Conservation (phyloP, 2,329 filamentous ascomycete genomes). For the Pseudogymnoascus sp. region DNA sequence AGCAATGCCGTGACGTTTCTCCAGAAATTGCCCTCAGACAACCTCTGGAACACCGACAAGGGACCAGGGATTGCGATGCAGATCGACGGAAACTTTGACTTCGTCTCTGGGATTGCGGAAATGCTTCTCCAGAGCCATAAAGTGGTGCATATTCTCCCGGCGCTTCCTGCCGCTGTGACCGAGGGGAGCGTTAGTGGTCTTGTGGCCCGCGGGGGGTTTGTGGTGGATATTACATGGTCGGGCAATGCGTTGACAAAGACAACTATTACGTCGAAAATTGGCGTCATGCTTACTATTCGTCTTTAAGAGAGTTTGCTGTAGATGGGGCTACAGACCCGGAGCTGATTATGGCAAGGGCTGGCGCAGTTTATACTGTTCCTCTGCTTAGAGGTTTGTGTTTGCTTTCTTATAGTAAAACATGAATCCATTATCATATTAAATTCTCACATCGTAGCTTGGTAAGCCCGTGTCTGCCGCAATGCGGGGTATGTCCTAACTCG, state of each 20-base stretch:
- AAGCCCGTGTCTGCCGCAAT: no score
- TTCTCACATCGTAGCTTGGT: no score
- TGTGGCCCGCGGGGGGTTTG: slow-evolving; percentile 14
- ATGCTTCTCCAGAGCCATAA: slow-evolving; percentile 35
- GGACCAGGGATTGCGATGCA: slow-evolving; percentile 29
- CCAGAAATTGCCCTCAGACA: background rate
- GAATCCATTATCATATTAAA: no score
- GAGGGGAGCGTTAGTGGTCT: slow-evolving; percentile 15
- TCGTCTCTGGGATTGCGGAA: slow-evolving; percentile 36
- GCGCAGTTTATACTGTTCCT: background rate
- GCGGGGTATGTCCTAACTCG: no score
- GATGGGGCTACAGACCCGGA: background rate
- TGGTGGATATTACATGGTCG: slow-evolving; percentile 16
- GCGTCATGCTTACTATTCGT: background rate
- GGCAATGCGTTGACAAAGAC: background rate
- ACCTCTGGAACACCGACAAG: background rate
- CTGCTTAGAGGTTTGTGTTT: background rate
- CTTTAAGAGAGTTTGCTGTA: background rate
- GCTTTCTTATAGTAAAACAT: no score
- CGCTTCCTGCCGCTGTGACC: slow-evolving; percentile 19
- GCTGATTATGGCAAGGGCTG: background rate
- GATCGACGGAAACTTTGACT: slow-evolving; percentile 43
- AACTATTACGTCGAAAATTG: background rate
- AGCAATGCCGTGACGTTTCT: background rate
- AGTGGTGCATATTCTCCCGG: slow-evolving; percentile 20